A percentile compares a stretch with the other conserved stretches of the same genome.
Evolutionary conservation across 179 eudicot genomes (phyloP).

Genomic region (Silene noctiflora): DNA sequence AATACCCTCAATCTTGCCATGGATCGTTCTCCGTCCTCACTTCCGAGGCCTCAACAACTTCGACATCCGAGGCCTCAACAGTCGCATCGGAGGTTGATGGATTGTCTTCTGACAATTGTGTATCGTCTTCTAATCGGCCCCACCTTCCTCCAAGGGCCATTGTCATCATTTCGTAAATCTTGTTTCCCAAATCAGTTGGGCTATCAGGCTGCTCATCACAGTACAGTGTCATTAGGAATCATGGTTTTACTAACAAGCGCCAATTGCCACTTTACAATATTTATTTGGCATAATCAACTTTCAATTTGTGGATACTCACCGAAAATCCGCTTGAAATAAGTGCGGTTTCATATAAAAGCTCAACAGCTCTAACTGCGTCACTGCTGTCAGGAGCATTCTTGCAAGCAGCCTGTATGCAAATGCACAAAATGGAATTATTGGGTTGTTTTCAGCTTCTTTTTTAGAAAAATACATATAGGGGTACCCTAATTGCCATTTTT

Average conservation of each 20-base stretch:
- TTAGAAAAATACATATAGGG: background rate
- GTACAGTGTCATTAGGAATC: background rate
- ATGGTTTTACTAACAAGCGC: background rate
- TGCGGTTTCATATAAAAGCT: slow-evolving; percentile 81
- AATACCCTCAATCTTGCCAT: slow-evolving; percentile 59
- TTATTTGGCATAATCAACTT: background rate
- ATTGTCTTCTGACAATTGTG: slow-evolving; percentile 28
- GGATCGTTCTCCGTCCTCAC: slow-evolving; percentile 85
- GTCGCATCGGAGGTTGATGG: slow-evolving; percentile 35
- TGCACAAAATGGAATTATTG: background rate
- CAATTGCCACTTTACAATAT: background rate
- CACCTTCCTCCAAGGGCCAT: slow-evolving; percentile 97
- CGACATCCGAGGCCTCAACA: slow-evolving; percentile 37
- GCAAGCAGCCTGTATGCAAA: slow-evolving; percentile 78
- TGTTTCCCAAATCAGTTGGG: slow-evolving; percentile 86
- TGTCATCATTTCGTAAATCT: slow-evolving; percentile 97
- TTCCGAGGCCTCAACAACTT: slow-evolving; percentile 93
- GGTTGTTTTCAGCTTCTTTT: too few species aligned
- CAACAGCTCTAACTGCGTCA: slow-evolving; percentile 80
- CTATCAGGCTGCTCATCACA: slow-evolving; percentile 70
- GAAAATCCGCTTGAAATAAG: slow-evolving; percentile 89
- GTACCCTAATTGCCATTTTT: too few species aligned
- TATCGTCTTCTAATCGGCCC: slow-evolving; percentile 67
- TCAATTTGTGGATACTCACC: slow-evolving; percentile 41
- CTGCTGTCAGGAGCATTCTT: slow-evolving; percentile 77